These are phyloP conservation scores for Citrus sinensis DNA, from an alignment of 345 rosid species.

Conservation along the genomic window DNA sequence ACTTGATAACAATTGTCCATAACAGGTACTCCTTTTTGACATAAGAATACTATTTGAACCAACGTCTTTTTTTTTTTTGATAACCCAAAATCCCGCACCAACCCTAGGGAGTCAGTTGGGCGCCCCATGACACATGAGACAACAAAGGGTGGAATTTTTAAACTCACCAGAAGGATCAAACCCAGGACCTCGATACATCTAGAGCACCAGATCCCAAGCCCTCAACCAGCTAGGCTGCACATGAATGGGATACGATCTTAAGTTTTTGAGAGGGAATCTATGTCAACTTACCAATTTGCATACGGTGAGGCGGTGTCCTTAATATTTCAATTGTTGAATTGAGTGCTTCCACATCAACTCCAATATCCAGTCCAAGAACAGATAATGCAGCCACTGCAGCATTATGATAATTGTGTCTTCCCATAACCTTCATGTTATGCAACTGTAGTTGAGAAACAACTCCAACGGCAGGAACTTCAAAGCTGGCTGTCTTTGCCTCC, in stretches of 20 bases:
- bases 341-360: slow-evolving; percentile 21
- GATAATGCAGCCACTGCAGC: slow-evolving; percentile 43
- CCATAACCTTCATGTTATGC: slow-evolving; percentile 22
- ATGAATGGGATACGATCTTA: not conserved
- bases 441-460: slow-evolving; percentile 22
- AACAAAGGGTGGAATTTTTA: too few species aligned
- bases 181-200: too few species aligned
- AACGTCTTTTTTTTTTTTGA: not conserved
- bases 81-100: too few species aligned
- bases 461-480: slow-evolving; percentile 27
- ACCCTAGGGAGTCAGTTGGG: too few species aligned
- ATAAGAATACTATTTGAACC: not conserved
- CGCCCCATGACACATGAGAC: too few species aligned
- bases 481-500: slow-evolving; percentile 24
- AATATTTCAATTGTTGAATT: slow-evolving; percentile 23
- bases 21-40: not conserved
- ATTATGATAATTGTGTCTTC: slow-evolving; percentile 28
- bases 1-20: not conserved
- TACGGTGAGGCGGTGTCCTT: slow-evolving; percentile 29
- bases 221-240: too few species aligned
- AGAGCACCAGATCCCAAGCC: too few species aligned
- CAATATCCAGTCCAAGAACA: slow-evolving; percentile 29
- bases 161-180: too few species aligned
- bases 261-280: not conserved
- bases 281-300: slow-evolving; percentile 28